Evolutionary conservation across 2,329 filamentous ascomycete genomes (phyloP).

Genomic region (Fusarium fujikuroi): DNA sequence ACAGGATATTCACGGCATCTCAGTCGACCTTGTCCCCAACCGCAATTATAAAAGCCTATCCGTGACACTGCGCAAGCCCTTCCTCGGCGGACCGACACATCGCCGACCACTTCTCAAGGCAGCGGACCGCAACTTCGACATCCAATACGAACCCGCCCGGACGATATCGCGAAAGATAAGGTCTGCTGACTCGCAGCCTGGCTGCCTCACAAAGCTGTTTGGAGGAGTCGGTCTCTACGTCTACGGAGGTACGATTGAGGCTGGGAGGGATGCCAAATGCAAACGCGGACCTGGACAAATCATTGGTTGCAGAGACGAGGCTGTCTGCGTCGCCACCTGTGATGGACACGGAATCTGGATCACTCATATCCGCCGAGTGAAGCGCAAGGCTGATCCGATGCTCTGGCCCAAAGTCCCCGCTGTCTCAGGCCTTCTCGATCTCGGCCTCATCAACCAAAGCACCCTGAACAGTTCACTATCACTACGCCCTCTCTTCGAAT

Average conservation of each 20-base stretch:
- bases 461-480: neutral
- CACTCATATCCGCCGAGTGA: slow-evolving; percentile 22
- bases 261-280: neutral
- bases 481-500: neutral
- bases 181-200: slow-evolving; percentile 29
- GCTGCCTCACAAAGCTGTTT: slow-evolving; percentile 17
- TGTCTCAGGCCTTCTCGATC: slow-evolving; percentile 3
- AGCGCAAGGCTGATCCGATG: slow-evolving; percentile 28
- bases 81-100: slow-evolving; percentile 4
- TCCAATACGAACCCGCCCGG: slow-evolving; percentile 1
- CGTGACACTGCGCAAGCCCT: slow-evolving; percentile 10
- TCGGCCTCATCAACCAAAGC: neutral
- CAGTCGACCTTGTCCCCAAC: neutral
- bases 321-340: slow-evolving; percentile 20
- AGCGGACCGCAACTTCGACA: slow-evolving; percentile 13
- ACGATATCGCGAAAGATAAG: slow-evolving; percentile 28
- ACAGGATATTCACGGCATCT: neutral
- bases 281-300: neutral
- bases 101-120: slow-evolving; percentile 20
- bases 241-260: slow-evolving; percentile 19
- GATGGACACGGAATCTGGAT: slow-evolving; percentile 27
- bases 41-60: neutral
- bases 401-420: slow-evolving; percentile 33
- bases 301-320: neutral
- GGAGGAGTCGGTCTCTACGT: slow-evolving; percentile 19